These are phyloP conservation scores for Annulohypoxylon nitens DNA, from an alignment of 495 filamentous ascomycete genomes.

Conservation along the genomic window DNA sequence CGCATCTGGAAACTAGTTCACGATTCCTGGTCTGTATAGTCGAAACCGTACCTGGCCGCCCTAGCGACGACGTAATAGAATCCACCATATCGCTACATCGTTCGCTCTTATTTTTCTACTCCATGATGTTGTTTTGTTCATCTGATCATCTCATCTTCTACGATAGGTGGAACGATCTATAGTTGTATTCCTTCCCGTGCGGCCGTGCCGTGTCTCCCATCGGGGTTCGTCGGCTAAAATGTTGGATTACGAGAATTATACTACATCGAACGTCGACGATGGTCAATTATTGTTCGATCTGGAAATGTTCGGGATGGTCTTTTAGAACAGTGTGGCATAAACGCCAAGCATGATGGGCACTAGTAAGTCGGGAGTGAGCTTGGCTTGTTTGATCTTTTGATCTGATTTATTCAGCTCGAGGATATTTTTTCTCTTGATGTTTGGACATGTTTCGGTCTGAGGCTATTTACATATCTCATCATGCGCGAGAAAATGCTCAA, in stretches of 20 bases:
- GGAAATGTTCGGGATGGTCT: slow-evolving; percentile 8
- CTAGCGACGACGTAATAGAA: not conserved
- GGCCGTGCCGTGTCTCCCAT: not conserved
- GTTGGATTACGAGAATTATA: slow-evolving; percentile 4
- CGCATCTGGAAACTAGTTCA: slow-evolving; percentile 17
- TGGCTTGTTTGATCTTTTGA: not conserved
- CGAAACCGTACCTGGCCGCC: not conserved
- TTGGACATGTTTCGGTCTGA: no score
- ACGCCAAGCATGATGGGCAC: slow-evolving; percentile 1
- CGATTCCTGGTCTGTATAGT: slow-evolving; percentile 15
- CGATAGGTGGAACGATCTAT: not conserved
- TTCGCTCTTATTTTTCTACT: not conserved
- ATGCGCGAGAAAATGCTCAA: no score
- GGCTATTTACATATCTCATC: no score
- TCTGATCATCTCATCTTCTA: not conserved
- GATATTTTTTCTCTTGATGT: no score
- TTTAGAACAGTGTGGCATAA: slow-evolving; percentile 10
- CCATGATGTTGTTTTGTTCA: not conserved
- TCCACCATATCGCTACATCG: not conserved
- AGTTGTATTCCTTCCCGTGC: not conserved
- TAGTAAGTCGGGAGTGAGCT: not conserved
- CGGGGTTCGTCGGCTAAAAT: not conserved
- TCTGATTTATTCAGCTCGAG: not conserved
- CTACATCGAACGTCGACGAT: not conserved
- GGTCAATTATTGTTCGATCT: slow-evolving; percentile 7